Percentiles rank a stretch among this genome's conserved stretches.
phyloP scores from a whole-genome alignment of 371 early-diverging fungal species.

The Rhizomucor pusillus region DNA sequence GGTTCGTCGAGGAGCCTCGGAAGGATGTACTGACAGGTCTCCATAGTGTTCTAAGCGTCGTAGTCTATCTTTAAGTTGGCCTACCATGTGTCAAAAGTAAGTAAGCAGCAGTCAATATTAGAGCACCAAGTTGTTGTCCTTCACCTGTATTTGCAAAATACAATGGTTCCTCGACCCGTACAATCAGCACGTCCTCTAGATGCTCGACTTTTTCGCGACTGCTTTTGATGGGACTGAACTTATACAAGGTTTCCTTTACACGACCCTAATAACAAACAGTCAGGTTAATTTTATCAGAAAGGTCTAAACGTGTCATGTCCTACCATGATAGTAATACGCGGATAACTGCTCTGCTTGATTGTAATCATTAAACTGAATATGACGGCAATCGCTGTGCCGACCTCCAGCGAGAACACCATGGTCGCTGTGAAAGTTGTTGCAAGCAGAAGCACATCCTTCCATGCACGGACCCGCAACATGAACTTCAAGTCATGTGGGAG shows the following conservation, averaged over 20 bases:
- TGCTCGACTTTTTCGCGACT: conserved; percentile 47
- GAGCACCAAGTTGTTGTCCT: not conserved
- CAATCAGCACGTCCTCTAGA: conserved; percentile 76
- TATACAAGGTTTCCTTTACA: conserved; percentile 18
- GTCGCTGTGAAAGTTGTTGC: conserved; percentile 75
- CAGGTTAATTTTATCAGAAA: conserved; percentile 4
- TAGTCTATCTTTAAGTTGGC: conserved; percentile 36
- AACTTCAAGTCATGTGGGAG: conserved; percentile 74
- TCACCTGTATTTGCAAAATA: conserved; percentile 90
- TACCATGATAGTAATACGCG: conserved; percentile 70
- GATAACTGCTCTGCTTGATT: conserved; percentile 82
- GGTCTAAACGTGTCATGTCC: not conserved
- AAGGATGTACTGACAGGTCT: conserved; percentile 85
- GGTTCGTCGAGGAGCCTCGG: conserved; percentile 62
- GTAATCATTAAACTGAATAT: conserved; percentile 79
- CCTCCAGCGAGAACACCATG: conserved; percentile 78
- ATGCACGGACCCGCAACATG: conserved; percentile 74
- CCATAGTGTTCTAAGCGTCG: conserved; percentile 76
- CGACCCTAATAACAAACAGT: conserved; percentile 12
- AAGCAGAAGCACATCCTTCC: conserved; percentile 77
- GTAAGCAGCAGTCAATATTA: not conserved
- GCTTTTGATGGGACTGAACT: conserved; percentile 46
- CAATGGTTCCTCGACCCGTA: conserved; percentile 83
- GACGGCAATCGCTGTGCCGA: conserved; percentile 82
- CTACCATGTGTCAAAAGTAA: conserved; percentile 16